Percentiles rank a stretch among this genome's conserved stretches.
These are phyloP conservation scores for Zygosaccharomyces kombuchaensis DNA, from an alignment of 805 yeast species.

Conservation along the genomic window DNA sequence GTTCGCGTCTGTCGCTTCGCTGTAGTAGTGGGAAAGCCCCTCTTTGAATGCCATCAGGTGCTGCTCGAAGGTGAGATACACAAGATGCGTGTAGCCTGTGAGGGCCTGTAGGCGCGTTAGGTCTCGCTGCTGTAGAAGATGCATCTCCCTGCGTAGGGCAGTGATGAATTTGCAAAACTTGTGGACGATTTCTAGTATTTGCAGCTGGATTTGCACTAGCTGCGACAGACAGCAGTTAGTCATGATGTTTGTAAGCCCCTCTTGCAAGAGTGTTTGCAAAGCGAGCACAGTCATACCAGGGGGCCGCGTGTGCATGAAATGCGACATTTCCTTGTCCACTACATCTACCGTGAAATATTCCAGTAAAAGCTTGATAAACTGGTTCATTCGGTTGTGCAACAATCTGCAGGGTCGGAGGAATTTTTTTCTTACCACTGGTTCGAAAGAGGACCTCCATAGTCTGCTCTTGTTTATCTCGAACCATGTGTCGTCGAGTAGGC, in stretches of 20 bases:
- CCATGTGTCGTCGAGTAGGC: conserved; percentile 65
- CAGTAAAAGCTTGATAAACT: conserved; percentile 24
- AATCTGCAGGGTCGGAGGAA: conserved; percentile 50
- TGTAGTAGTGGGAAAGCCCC: conserved; percentile 17
- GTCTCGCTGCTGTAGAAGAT: conserved; percentile 9
- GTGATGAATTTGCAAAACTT: conserved; percentile 32
- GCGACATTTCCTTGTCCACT: conserved; percentile 20
- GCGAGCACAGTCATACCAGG: conserved; percentile 10
- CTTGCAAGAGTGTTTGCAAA: conserved; percentile 23
- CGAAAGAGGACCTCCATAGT: conserved; percentile 58
- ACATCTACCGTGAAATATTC: conserved; percentile 29
- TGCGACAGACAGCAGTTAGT: conserved; percentile 27
- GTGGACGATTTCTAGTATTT: conserved; percentile 30
- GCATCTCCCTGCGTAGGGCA: conserved; percentile 22
- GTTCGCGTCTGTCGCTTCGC: conserved; percentile 3
- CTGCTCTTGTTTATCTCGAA: conserved; percentile 51
- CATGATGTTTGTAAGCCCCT: conserved; percentile 28
- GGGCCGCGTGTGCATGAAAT: conserved; percentile 1
- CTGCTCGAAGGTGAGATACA: conserved; percentile 16
- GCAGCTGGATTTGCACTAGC: conserved; percentile 29
- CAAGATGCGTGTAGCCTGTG: conserved; percentile 16
- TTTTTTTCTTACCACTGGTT: conserved; percentile 46
- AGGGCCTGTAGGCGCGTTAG: conserved; percentile 14
- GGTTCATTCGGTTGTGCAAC: conserved; percentile 45
- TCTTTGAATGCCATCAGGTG: conserved; percentile 21